These are phyloP conservation scores for Cucurbitaria berberidis DNA, from an alignment of 2,329 filamentous ascomycete species.

Conservation along the genomic window DNA sequence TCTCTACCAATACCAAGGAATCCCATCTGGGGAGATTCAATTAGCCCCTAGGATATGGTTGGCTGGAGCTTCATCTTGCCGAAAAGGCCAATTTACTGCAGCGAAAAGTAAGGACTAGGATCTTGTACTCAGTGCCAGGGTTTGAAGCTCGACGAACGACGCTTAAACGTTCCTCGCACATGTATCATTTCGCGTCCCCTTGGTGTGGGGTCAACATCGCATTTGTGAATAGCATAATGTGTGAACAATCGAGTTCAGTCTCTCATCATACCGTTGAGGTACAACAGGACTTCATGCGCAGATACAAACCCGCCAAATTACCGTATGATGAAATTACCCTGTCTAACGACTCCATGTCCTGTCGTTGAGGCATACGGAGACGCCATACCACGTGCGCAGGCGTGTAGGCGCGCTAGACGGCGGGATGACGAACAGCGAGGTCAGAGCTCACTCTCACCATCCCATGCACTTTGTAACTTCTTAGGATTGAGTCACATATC, in stretches of 20 bases:
- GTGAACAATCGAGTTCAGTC: no score
- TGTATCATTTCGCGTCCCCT: no score
- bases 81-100: no score
- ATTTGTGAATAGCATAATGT: no score
- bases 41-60: slow-evolving; percentile 9
- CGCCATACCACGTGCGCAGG: slow-evolving; percentile 6
- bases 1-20: no score
- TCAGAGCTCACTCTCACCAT: not conserved
- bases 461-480: not conserved
- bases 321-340: not conserved
- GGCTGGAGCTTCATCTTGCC: not conserved
- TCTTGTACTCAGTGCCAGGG: no score
- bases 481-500: slow-evolving; percentile 7
- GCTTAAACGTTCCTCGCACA: not conserved
- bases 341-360: not conserved
- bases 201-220: no score
- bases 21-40: slow-evolving; percentile 12
- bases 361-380: not conserved
- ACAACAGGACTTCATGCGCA: not conserved
- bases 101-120: no score
- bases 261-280: not conserved
- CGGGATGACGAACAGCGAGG: slow-evolving; percentile 4
- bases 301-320: not conserved
- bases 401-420: not conserved
- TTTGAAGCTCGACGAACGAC: no score